phyloP scores from a whole-genome alignment of 2,329 filamentous ascomycete genomes.

The Aspergillus vadensis region DNA sequence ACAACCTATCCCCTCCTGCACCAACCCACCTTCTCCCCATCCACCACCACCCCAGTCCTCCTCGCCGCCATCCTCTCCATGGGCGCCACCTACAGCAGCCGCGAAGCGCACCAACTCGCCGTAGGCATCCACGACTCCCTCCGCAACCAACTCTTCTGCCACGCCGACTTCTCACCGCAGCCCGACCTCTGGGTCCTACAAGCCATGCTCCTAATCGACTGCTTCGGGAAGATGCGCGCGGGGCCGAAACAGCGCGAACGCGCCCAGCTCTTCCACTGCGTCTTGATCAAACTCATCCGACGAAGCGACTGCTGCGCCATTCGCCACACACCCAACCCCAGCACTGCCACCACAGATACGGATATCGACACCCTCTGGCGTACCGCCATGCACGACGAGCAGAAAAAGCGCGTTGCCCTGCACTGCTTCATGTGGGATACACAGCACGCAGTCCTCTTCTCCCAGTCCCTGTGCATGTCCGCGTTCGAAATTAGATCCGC shows the following conservation, averaged over 20 bases:
- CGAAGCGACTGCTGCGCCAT: conserved; percentile 55
- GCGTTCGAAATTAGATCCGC: conserved; percentile 62
- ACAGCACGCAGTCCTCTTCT: conserved; percentile 65
- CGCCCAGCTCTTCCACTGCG: conserved; percentile 61
- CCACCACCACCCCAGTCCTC: conserved; percentile 53
- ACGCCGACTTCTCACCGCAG: conserved; percentile 59
- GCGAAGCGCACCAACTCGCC: conserved; percentile 61
- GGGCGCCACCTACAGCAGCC: conserved; percentile 63
- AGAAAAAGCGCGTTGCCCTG: conserved; percentile 61
- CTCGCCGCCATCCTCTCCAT: conserved; percentile 59
- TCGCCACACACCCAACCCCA: conserved; percentile 34
- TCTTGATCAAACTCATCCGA: conserved; percentile 58
- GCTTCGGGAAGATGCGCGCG: conserved; percentile 64
- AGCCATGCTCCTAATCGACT: conserved; percentile 63
- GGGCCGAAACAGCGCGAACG: conserved; percentile 66
- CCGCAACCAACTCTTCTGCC: conserved; percentile 61
- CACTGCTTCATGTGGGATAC: conserved; percentile 69
- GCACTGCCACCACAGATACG: conserved; percentile 33
- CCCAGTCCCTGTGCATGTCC: conserved; percentile 68
- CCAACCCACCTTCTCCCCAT: conserved; percentile 58
- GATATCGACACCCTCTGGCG: conserved; percentile 54
- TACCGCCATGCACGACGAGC: conserved; percentile 58
- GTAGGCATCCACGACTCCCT: conserved; percentile 65
- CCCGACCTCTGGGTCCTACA: conserved; percentile 64
- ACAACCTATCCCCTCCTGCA: conserved; percentile 62